A percentile compares a stretch with the other conserved stretches of the same genome.
phyloP scores from a whole-genome alignment of 2,329 filamentous ascomycete species.

The Sporothrix mexicana region DNA sequence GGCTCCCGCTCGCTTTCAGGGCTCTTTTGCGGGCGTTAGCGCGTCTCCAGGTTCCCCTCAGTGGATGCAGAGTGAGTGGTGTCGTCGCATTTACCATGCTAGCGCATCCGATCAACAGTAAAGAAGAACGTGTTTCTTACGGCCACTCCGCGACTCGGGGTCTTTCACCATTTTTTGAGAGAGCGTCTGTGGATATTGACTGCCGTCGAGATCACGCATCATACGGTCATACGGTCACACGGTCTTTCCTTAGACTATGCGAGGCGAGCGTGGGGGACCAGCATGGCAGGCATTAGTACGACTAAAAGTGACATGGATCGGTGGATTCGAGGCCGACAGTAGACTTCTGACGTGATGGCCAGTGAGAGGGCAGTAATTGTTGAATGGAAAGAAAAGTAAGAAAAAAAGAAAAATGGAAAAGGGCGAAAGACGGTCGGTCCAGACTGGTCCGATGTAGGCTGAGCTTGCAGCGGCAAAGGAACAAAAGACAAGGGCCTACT shows the following conservation, averaged over 20 bases:
- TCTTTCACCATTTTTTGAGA: background rate
- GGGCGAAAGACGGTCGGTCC: background rate
- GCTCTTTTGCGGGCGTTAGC: no score
- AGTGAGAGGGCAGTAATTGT: background rate
- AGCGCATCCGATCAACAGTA: conserved; percentile 8
- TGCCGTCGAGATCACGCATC: background rate
- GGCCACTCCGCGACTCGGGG: conserved; percentile 12
- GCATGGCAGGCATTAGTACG: background rate
- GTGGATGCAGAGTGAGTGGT: background rate
- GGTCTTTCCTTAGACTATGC: background rate
- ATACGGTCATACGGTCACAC: no score
- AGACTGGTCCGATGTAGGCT: conserved; percentile 23
- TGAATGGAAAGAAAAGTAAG: background rate
- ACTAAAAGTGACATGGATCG: background rate
- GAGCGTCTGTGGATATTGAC: background rate
- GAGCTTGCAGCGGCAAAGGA: background rate
- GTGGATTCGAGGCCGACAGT: background rate
- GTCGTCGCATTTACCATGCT: background rate
- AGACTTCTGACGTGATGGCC: conserved; percentile 10
- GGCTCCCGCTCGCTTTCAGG: no score
- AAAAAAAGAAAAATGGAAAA: background rate
- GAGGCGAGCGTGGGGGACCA: background rate
- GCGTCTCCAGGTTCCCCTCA: background rate
- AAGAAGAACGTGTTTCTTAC: no score
- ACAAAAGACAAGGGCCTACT: background rate